Percentiles rank a stretch among this genome's conserved stretches.
phyloP scores from a whole-genome alignment of 2,329 filamentous ascomycete species.

The Trichoderma lentiforme region DNA sequence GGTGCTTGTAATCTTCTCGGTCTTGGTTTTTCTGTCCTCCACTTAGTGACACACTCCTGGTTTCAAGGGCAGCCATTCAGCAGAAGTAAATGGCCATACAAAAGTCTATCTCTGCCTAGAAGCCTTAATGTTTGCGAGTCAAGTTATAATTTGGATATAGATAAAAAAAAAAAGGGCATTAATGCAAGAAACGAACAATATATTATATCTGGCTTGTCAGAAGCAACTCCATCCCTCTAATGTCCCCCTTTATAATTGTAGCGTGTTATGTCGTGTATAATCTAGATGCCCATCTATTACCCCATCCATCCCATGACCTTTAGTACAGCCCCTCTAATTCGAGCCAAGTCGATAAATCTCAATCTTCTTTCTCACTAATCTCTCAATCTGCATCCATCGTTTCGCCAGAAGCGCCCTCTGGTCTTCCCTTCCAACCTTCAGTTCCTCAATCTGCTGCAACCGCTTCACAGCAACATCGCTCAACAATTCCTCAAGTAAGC shows the following conservation, averaged over 20 bases:
- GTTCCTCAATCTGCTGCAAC: not conserved
- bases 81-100: not conserved
- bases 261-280: not conserved
- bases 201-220: not conserved
- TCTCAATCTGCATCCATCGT: conserved; percentile 7
- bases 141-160: not conserved
- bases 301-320: not conserved
- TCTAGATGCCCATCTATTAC: not conserved
- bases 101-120: not conserved
- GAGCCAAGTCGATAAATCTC: not conserved
- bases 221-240: not conserved
- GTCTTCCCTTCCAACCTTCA: not conserved
- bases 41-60: not conserved
- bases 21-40: no score
- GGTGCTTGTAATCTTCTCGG: no score
- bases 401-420: not conserved
- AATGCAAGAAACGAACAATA: not conserved
- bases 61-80: not conserved
- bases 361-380: not conserved
- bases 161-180: not conserved
- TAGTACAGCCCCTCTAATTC: not conserved
- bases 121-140: not conserved
- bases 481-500: not conserved
- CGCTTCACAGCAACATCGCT: not conserved
- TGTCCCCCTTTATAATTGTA: not conserved